Percentiles rank a stretch among this genome's conserved stretches.
phyloP scores from a whole-genome alignment of 495 filamentous ascomycete species.

The Chaetomium cochliodes region DNA sequence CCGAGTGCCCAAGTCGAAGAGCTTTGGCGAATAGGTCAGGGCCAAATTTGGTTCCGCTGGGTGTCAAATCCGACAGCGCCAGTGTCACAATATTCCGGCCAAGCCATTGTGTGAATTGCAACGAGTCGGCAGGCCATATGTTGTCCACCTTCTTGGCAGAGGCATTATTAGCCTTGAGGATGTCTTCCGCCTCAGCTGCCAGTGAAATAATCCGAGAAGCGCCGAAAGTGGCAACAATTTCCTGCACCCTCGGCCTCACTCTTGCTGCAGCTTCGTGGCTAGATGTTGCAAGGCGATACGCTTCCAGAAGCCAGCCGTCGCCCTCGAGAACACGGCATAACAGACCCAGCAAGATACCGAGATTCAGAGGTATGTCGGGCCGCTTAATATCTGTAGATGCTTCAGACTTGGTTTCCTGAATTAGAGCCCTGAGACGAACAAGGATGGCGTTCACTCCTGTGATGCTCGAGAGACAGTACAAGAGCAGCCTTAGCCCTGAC shows the following conservation, averaged over 20 bases:
- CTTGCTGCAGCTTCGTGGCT: conserved; percentile 9
- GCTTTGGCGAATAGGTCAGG: conserved; percentile 63
- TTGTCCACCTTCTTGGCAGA: conserved; percentile 7
- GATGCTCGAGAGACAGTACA: conserved; percentile 69
- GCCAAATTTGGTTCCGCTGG: conserved; percentile 53
- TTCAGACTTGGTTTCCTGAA: conserved; percentile 45
- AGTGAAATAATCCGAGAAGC: conserved; percentile 69
- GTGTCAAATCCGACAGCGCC: conserved; percentile 37
- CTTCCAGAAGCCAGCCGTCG: conserved; percentile 50
- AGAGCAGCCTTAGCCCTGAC: conserved; percentile 46
- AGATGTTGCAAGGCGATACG: conserved; percentile 47
- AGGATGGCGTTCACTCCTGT: conserved; percentile 69
- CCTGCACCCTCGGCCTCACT: conserved; percentile 37
- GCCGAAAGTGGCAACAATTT: conserved; percentile 56
- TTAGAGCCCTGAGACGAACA: conserved; percentile 55
- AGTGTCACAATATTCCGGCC: conserved; percentile 62
- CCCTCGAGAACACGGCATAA: conserved; percentile 56
- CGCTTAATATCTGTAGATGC: conserved; percentile 35
- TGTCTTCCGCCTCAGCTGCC: conserved; percentile 71
- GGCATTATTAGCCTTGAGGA: conserved; percentile 38
- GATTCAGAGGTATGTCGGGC: conserved; percentile 39
- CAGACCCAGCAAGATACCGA: conserved; percentile 46
- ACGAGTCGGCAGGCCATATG: conserved; percentile 66
- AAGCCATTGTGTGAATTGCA: conserved; percentile 69
- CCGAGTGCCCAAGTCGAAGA: conserved; percentile 70